Evolutionary conservation across 108 stramenopile species (phyloP).

Genomic region (Pseudonitzschia pungens): DNA sequence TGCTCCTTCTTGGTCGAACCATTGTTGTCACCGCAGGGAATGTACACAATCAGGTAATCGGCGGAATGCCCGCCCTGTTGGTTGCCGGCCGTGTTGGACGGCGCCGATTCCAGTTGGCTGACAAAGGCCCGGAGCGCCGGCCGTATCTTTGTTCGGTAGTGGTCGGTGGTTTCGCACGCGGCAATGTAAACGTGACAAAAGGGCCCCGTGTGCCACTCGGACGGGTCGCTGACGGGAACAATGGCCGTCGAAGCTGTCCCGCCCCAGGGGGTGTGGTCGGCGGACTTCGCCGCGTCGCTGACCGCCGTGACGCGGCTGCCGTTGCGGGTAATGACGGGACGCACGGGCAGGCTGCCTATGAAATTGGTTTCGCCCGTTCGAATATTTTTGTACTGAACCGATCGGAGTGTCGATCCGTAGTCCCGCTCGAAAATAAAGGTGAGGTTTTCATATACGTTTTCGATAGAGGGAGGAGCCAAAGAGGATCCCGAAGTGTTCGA

Average conservation of each 20-base stretch:
- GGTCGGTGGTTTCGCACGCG: slow-evolving; percentile 58
- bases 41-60: slow-evolving; percentile 69
- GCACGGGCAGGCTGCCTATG: slow-evolving; percentile 50
- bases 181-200: slow-evolving; percentile 85
- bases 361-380: slow-evolving; percentile 43
- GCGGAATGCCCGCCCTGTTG: slow-evolving; percentile 35
- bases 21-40: slow-evolving; percentile 38
- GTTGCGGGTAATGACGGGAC: slow-evolving; percentile 37
- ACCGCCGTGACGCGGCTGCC: slow-evolving; percentile 17
- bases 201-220: slow-evolving; percentile 75
- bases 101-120: slow-evolving; percentile 69
- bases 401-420: slow-evolving; percentile 58
- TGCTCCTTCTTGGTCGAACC: too few relatives aligned
- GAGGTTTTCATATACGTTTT: slow-evolving; percentile 52
- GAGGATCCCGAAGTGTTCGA: not conserved
- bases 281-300: not conserved
- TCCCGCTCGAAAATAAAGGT: slow-evolving; percentile 41
- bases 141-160: slow-evolving; percentile 72
- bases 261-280: slow-evolving; percentile 32
- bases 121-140: slow-evolving; percentile 78
- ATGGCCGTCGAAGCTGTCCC: slow-evolving; percentile 32
- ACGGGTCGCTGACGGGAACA: slow-evolving; percentile 43
- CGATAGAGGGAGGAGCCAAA: slow-evolving; percentile 9
- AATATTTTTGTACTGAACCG: slow-evolving; percentile 54
- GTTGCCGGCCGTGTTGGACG: slow-evolving; percentile 17